phyloP scores from a whole-genome alignment of 345 rosid species.

The Anastatica hierochuntica region DNA sequence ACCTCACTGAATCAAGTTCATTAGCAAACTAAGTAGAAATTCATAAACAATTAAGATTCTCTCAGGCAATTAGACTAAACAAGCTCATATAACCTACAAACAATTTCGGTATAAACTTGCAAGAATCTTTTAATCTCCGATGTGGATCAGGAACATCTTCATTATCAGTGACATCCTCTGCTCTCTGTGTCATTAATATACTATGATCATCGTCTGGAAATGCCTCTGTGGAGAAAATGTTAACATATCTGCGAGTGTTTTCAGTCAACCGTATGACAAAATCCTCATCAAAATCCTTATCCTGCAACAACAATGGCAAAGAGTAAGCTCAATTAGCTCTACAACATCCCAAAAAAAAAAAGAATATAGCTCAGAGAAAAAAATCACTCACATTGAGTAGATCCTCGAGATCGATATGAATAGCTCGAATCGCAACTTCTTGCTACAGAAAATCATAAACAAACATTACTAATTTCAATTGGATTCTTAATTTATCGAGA shows the following conservation, averaged over 20 bases:
- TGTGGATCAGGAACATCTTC: slow-evolving; percentile 55
- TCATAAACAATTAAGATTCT: no score
- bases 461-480: no score
- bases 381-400: slow-evolving; percentile 46
- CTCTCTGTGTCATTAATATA: slow-evolving; percentile 83
- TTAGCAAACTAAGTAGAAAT: no score
- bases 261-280: slow-evolving; percentile 65
- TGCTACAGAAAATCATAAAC: slow-evolving; percentile 55
- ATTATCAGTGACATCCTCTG: slow-evolving; percentile 52
- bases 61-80: no score
- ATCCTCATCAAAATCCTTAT: slow-evolving; percentile 56
- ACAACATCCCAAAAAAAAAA: slow-evolving; percentile 1
- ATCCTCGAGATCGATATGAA: slow-evolving; percentile 78
- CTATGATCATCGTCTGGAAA: slow-evolving; percentile 85
- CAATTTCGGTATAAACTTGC: no score
- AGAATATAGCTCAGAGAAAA: not conserved
- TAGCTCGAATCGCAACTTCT: slow-evolving; percentile 71
- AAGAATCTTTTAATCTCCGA: slow-evolving; percentile 79
- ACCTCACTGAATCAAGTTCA: slow-evolving; percentile 55
- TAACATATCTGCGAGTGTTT: slow-evolving; percentile 77
- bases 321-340: not conserved
- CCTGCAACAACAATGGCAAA: slow-evolving; percentile 31
- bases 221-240: slow-evolving; percentile 69
- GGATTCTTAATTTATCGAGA: no score
- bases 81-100: no score